phyloP scores from a whole-genome alignment of 2,329 filamentous ascomycete genomes.

The Dendryphion nanum region DNA sequence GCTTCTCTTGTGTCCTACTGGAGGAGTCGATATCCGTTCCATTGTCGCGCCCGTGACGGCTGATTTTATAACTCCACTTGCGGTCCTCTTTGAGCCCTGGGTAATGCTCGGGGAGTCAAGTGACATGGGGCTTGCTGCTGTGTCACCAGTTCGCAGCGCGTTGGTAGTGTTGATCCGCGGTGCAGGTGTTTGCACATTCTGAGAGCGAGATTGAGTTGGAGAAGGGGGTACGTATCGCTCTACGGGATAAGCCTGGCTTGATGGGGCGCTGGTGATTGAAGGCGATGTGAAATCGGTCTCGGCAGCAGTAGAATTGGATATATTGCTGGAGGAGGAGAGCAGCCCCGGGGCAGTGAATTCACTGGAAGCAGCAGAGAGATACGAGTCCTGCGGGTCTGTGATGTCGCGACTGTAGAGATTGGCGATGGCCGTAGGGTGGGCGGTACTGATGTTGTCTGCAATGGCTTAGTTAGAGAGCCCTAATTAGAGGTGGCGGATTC shows the following conservation, averaged over 20 bases:
- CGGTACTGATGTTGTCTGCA: conserved; percentile 6
- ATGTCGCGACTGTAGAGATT: conserved; percentile 9
- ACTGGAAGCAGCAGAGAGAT: conserved; percentile 31
- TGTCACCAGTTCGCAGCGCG: conserved; percentile 26
- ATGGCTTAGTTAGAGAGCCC: too few species aligned
- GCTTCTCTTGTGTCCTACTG: conserved; percentile 64
- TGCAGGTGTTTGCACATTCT: conserved; percentile 14
- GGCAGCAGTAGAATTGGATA: conserved; percentile 29
- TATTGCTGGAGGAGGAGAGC: conserved; percentile 31
- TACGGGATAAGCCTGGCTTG: conserved; percentile 45
- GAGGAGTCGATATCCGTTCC: conserved; percentile 12
- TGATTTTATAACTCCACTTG: conserved; percentile 66
- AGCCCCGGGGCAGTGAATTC: conserved; percentile 32
- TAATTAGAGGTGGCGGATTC: background rate
- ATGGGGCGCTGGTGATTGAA: conserved; percentile 21
- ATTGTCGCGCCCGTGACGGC: conserved; percentile 16
- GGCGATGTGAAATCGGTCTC: conserved; percentile 31
- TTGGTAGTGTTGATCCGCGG: conserved; percentile 25
- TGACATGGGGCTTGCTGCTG: conserved; percentile 41
- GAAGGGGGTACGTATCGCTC: conserved; percentile 30
- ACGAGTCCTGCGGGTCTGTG: conserved; percentile 34
- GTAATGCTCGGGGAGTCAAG: conserved; percentile 38
- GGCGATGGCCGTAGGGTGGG: conserved; percentile 6
- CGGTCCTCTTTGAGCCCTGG: conserved; percentile 69
- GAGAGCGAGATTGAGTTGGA: conserved; percentile 52